Base-by-base conservation (phyloP, 331 rosid genomes). In the Phaseolus coccineus region DNA sequence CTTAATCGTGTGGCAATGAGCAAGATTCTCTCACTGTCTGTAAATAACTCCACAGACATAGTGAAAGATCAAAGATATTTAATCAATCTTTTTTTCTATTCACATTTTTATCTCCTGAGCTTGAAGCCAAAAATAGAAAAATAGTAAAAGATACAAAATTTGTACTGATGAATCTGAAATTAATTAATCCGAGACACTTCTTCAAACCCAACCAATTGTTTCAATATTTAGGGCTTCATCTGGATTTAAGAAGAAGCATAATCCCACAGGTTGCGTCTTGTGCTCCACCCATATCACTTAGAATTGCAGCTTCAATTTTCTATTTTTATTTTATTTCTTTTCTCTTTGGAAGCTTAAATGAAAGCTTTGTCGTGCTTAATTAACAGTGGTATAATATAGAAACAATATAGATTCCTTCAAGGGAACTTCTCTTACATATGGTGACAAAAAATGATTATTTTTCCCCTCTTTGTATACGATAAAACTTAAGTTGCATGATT, bases 231-330 rank as follows among this genome's bases (percentile, higher is more conserved):
- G n/a, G 87, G 71, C 35, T 62, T 78, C 80, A 47, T 61, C 65
- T 76, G 76, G 53, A 52, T 52, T 66, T 58, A 74, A 78, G 62
- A 33, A 31, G 30, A 37, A 76, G 57, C 92, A 86, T 61, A 86
- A 87, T 87, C 91, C 92, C 89, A 84, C 89, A 85, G 83, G 91
- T 84, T 84, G 69, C 84, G 87, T 87, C 91, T 90, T 74, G 91
- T 90, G 98, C 89, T 92, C 76, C 93, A 82, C 91, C 88, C 88
- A 76, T 81, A 70, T 84, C 79, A 63, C 84, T 83, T 73, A 39
- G 48, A 57, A 46, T 74, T 35, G 27, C 82, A 80, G 47, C 73
- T 79, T 72, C 77, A 72, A 0, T 27, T 48, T 56, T 83, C 42
- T 70, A 56, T 35, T 56, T 51, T 35, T 53, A 28, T 79, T 69